These are phyloP conservation scores for Hypomyces rosellus DNA, from an alignment of 2,329 filamentous ascomycete genomes.

Conservation along the genomic window DNA sequence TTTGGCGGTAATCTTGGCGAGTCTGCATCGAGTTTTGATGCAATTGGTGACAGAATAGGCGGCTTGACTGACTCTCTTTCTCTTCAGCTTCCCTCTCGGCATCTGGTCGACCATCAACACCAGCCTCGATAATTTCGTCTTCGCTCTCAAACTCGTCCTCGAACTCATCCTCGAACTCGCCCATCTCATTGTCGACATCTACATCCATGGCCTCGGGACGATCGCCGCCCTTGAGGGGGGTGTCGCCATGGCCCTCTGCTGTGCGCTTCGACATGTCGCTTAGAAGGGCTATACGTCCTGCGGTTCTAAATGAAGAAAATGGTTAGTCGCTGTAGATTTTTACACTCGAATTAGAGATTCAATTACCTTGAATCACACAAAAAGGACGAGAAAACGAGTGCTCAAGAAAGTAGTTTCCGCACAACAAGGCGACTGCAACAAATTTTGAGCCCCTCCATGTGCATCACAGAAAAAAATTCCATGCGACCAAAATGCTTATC, in stretches of 20 bases:
- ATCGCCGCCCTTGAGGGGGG: constrained; percentile 53
- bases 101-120: constrained; percentile 87
- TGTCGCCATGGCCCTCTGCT: constrained; percentile 42
- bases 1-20: not conserved
- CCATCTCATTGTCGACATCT: constrained; percentile 55
- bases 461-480: too few species aligned
- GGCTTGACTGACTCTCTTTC: constrained; percentile 46
- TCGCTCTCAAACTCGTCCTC: constrained; percentile 84
- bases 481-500: too few species aligned
- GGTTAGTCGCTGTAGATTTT: too few species aligned
- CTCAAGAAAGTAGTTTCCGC: too few species aligned
- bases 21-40: not conserved
- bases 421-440: too few species aligned
- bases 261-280: constrained; percentile 53
- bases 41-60: not conserved
- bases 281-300: not conserved
- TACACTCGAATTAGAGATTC: too few species aligned
- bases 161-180: constrained; percentile 93
- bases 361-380: too few species aligned
- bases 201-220: constrained; percentile 62
- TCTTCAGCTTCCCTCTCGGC: constrained; percentile 89
- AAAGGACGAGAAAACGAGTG: too few species aligned
- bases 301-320: too few species aligned
- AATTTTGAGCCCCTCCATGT: too few species aligned
- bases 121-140: constrained; percentile 90